Evolutionary conservation across 805 yeast species (phyloP).

Genomic region (Lipomyces spencermartinsiae): DNA sequence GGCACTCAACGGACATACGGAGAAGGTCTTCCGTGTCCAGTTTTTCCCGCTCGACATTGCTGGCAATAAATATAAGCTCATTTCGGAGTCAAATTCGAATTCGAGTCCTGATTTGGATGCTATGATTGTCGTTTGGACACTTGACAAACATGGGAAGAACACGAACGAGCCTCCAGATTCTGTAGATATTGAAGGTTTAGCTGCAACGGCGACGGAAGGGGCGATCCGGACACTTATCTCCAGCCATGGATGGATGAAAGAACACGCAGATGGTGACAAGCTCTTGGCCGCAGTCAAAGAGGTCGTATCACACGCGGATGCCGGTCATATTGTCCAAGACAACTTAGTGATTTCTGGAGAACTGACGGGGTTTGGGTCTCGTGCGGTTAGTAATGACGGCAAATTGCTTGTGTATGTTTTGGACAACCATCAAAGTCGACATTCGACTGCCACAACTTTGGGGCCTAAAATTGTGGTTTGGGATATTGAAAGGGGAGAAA

Average conservation of each 20-base stretch:
- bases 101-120: neutral
- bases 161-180: neutral
- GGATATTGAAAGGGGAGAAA: neutral
- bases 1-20: conserved; percentile 3
- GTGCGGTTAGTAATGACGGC: neutral
- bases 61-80: neutral
- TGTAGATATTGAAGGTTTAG: neutral
- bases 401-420: neutral
- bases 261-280: neutral
- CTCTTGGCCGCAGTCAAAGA: neutral
- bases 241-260: conserved; percentile 1
- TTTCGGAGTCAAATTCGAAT: neutral
- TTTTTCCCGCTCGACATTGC: neutral
- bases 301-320: neutral
- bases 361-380: neutral
- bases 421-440: neutral
- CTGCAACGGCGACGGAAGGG: neutral
- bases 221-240: neutral
- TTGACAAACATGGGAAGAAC: neutral
- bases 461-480: neutral
- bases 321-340: neutral
- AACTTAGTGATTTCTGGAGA: neutral
- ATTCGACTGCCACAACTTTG: too few relatives aligned
- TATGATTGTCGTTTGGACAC: conserved; percentile 6
- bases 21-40: neutral